Conservation (phyloP, 352 stramenopile species). For the Globisporangium mamillatum region DNA sequence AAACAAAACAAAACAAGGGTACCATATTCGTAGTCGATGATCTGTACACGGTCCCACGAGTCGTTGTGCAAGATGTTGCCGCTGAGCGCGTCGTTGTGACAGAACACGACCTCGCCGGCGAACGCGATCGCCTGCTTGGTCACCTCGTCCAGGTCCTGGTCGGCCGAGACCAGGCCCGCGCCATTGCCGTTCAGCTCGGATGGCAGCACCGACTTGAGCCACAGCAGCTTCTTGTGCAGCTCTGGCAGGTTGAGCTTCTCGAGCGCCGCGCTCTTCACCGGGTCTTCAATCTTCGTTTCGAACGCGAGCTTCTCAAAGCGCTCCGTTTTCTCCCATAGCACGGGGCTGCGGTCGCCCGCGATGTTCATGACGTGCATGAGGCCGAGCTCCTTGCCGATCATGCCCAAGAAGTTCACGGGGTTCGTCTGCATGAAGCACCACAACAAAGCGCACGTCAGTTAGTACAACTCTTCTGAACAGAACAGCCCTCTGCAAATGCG, state of each 20-base stretch:
- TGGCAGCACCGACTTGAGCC: conserved; percentile 82
- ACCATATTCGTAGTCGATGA: conserved; percentile 95
- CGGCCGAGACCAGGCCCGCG: conserved; percentile 38
- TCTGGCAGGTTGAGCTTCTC: conserved; percentile 58
- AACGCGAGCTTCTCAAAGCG: conserved; percentile 76
- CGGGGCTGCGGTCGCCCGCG: conserved; percentile 44
- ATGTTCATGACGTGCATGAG: conserved; percentile 89
- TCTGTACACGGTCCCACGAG: conserved; percentile 80
- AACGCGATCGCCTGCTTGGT: conserved; percentile 76
- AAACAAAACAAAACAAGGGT: neutral
- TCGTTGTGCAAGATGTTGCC: conserved; percentile 83
- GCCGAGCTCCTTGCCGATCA: conserved; percentile 87
- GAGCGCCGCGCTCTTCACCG: conserved; percentile 53
- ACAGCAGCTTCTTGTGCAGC: conserved; percentile 64
- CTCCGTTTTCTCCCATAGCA: conserved; percentile 81
- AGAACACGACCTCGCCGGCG: conserved; percentile 85
- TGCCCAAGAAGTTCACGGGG: conserved; percentile 75
- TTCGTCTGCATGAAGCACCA: conserved; percentile 24
- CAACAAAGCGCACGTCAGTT: neutral
- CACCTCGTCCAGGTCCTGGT: conserved; percentile 60
- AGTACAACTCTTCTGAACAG: conserved; percentile 3
- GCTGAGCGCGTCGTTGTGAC: conserved; percentile 93
- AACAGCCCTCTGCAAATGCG: neutral
- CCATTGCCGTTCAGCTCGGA: conserved; percentile 71
- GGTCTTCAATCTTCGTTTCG: conserved; percentile 56